These are phyloP conservation scores for Backusella mclennaniae DNA, from an alignment of 192 early-diverging fungal species.

Conservation along the genomic window DNA sequence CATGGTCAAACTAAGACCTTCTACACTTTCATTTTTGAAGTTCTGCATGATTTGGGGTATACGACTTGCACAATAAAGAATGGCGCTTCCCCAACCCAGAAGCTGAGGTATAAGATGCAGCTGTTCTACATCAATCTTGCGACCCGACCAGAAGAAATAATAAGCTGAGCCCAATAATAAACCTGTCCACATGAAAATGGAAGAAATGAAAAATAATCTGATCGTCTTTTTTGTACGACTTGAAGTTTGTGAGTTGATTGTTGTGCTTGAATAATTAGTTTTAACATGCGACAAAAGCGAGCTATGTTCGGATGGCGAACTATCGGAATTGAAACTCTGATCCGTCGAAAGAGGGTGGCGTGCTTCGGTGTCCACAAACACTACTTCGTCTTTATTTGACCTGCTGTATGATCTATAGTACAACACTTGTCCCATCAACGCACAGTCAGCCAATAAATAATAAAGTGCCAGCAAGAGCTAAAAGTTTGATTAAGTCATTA, in stretches of 20 bases:
- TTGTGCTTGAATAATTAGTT: not conserved
- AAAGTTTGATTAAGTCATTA: not conserved
- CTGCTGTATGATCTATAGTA: slow-evolving; percentile 45
- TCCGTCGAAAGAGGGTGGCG: not conserved
- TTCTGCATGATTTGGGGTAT: slow-evolving; percentile 87
- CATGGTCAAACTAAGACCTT: slow-evolving; percentile 78
- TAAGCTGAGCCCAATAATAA: not conserved
- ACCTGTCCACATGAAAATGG: not conserved
- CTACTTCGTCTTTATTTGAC: not conserved
- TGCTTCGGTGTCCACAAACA: not conserved
- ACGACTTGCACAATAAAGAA: slow-evolving; percentile 67
- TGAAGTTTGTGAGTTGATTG: not conserved
- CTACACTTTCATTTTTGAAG: slow-evolving; percentile 64
- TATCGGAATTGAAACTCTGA: not conserved
- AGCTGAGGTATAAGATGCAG: slow-evolving; percentile 53
- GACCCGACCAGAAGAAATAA: slow-evolving; percentile 7
- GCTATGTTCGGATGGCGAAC: not conserved
- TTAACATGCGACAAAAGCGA: not conserved
- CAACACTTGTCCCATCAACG: slow-evolving; percentile 61
- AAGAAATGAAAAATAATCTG: slow-evolving; percentile 5
- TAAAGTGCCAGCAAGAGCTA: slow-evolving; percentile 60
- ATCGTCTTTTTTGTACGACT: not conserved
- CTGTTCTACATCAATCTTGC: slow-evolving; percentile 13
- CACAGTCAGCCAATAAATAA: slow-evolving; percentile 67
- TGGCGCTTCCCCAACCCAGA: slow-evolving; percentile 72